These are phyloP conservation scores for Corchorus capsularis DNA, from an alignment of 345 rosid species.

Conservation along the genomic window DNA sequence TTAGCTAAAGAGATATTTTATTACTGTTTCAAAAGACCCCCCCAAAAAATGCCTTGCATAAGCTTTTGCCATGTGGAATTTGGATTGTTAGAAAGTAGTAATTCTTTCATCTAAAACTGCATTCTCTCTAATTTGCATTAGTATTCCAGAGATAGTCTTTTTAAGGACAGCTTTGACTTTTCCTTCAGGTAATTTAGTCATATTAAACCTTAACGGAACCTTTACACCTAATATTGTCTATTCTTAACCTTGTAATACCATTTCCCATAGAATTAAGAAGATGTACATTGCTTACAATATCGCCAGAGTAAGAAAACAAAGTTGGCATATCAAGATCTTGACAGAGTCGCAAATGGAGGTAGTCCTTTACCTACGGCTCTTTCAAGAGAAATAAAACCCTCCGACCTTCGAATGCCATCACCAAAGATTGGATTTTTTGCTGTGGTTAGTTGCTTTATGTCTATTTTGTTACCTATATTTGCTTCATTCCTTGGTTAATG, in stretches of 20 bases:
- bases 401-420: slow-evolving; percentile 47
- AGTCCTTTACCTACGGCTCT: slow-evolving; percentile 5
- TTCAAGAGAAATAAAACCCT: slow-evolving; percentile 28
- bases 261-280: too few relatives aligned
- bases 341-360: too few relatives aligned
- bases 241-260: too few relatives aligned
- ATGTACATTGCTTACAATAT: too few relatives aligned
- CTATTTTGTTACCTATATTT: background rate
- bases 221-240: too few relatives aligned
- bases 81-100: background rate
- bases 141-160: background rate
- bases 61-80: background rate
- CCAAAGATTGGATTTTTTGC: slow-evolving; percentile 57
- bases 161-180: too few relatives aligned
- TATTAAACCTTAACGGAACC: too few relatives aligned
- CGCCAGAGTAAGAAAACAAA: slow-evolving; percentile 20
- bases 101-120: background rate
- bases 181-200: too few relatives aligned
- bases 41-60: background rate
- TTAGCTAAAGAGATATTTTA: background rate
- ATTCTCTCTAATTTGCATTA: background rate
- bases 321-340: too few relatives aligned
- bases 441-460: slow-evolving; percentile 31
- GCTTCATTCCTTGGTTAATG: background rate
- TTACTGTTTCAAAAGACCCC: background rate